phyloP scores from a whole-genome alignment of 805 yeast species.

The Lipomyces starkeyi region DNA sequence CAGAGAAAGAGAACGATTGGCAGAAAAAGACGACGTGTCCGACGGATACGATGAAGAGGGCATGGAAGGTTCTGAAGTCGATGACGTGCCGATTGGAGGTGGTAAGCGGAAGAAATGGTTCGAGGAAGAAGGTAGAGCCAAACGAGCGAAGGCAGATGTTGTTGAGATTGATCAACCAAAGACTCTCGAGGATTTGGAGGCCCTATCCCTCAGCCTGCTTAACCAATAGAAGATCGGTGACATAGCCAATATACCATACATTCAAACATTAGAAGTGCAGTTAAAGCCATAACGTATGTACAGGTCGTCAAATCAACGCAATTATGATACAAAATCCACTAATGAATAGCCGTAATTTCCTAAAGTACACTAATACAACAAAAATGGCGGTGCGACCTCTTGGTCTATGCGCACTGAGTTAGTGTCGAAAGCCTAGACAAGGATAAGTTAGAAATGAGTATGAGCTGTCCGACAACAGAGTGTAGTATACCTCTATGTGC shows the following conservation, averaged over 20 bases:
- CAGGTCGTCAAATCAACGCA: background rate
- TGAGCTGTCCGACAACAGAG: too few relatives aligned
- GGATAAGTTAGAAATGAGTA: too few relatives aligned
- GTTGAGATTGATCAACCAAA: conserved; percentile 87
- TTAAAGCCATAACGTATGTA: background rate
- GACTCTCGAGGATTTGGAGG: conserved; percentile 92
- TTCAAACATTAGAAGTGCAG: background rate
- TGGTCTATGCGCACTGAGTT: conserved; percentile 33
- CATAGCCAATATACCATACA: background rate
- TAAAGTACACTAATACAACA: conserved; percentile 16
- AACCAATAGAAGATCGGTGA: background rate
- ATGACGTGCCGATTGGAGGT: conserved; percentile 59
- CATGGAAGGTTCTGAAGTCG: conserved; percentile 46
- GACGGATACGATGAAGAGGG: conserved; percentile 44
- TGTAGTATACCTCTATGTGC: conserved; percentile 65
- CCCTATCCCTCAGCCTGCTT: conserved; percentile 63
- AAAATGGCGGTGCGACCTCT: conserved; percentile 36
- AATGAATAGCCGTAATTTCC: background rate
- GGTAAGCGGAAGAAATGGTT: conserved; percentile 40
- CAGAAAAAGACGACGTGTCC: conserved; percentile 42
- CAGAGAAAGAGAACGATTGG: conserved; percentile 46
- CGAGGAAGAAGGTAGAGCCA: conserved; percentile 36
- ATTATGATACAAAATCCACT: background rate
- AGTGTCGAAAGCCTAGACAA: conserved; percentile 37
- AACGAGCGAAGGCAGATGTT: conserved; percentile 47